These are phyloP conservation scores for Calonectria multiphialidica DNA, from an alignment of 2,329 filamentous ascomycete genomes.

Conservation along the genomic window DNA sequence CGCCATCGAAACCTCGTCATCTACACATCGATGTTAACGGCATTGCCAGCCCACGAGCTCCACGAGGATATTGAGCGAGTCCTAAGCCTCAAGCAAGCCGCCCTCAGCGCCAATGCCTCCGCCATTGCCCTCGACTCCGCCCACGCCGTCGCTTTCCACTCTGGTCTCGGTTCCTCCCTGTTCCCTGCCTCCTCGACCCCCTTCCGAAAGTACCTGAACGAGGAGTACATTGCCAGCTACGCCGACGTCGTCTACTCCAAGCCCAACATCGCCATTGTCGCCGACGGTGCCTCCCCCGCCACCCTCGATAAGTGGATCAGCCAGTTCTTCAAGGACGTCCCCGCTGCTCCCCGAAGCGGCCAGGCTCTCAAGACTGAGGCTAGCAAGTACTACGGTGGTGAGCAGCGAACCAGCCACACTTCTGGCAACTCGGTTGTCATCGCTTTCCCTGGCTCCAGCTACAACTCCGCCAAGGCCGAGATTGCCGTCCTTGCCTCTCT, in stretches of 20 bases:
- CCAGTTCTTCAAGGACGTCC: slow-evolving; percentile 87
- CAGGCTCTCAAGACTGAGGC: slow-evolving; percentile 69
- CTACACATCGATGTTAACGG: slow-evolving; percentile 26
- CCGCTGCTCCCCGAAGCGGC: slow-evolving; percentile 64
- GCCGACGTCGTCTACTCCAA: slow-evolving; percentile 86
- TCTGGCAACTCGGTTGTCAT: slow-evolving; percentile 87
- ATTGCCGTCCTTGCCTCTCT: slow-evolving; percentile 88
- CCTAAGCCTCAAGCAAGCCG: slow-evolving; percentile 83
- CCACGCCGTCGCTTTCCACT: slow-evolving; percentile 91
- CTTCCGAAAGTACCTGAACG: slow-evolving; percentile 83
- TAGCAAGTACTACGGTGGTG: slow-evolving; percentile 92
- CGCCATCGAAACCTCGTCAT: neutral
- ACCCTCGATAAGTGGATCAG: slow-evolving; percentile 90
- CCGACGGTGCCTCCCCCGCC: slow-evolving; percentile 83
- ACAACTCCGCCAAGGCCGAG: slow-evolving; percentile 88
- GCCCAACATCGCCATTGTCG: slow-evolving; percentile 90
- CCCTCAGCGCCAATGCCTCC: slow-evolving; percentile 71
- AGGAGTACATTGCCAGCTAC: slow-evolving; percentile 80
- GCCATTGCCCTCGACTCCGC: slow-evolving; percentile 86
- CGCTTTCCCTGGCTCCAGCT: slow-evolving; percentile 91
- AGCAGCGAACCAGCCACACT: slow-evolving; percentile 86
- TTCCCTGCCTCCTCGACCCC: slow-evolving; percentile 79
- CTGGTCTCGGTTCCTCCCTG: slow-evolving; percentile 85
- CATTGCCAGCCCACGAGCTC: slow-evolving; percentile 81
- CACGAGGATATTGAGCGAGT: slow-evolving; percentile 86